Evolutionary conservation across 2,329 filamentous ascomycete species (phyloP).

Genomic region (Phaeosphaeriaceae sp.): DNA sequence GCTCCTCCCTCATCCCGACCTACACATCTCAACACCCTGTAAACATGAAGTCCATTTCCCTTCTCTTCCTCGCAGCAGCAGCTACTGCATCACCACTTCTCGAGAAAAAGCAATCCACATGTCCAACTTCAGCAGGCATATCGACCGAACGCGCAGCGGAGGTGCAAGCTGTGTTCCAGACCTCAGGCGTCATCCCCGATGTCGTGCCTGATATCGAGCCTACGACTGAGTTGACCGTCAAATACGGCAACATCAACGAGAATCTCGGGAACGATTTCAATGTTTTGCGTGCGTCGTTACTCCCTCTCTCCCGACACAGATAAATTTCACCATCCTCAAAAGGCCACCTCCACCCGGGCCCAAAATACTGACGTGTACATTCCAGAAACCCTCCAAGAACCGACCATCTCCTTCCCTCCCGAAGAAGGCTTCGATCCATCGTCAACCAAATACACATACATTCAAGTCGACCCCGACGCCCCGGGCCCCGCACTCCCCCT

Average conservation of each 20-base stretch:
- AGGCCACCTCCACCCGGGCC: too few relatives aligned
- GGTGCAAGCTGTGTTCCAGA: slow-evolving; percentile 1
- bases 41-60: background rate
- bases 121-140: slow-evolving; percentile 1
- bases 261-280: slow-evolving; percentile 7
- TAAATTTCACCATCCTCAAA: too few relatives aligned
- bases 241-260: slow-evolving; percentile 10
- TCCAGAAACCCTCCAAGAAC: slow-evolving; percentile 1
- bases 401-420: background rate
- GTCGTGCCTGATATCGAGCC: slow-evolving; percentile 5
- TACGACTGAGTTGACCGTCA: slow-evolving; percentile 7
- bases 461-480: slow-evolving; percentile 9
- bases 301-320: background rate
- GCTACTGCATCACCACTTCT: background rate
- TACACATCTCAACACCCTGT: background rate
- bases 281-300: background rate
- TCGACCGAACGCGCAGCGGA: slow-evolving; percentile 1
- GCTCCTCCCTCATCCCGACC: background rate
- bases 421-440: background rate
- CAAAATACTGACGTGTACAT: background rate
- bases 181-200: slow-evolving; percentile 1
- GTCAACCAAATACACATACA: slow-evolving; percentile 8
- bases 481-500: slow-evolving; percentile 6
- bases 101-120: background rate
- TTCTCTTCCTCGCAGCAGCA: background rate